phyloP scores from a whole-genome alignment of 106 monocot genomes.

The Cymbidium sinense region DNA sequence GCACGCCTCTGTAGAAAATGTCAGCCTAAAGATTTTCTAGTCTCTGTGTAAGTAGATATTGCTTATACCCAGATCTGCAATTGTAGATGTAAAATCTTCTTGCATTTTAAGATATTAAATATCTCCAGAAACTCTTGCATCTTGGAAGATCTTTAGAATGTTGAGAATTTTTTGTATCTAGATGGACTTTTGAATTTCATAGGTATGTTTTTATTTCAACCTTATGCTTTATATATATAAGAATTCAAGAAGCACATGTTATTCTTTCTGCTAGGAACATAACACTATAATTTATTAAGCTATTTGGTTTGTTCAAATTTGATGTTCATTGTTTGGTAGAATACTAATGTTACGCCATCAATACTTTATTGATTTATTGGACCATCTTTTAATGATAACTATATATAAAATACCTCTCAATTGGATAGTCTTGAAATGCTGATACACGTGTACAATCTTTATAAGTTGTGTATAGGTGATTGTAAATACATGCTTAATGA shows the following conservation, averaged over 20 bases:
- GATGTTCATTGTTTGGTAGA: not conserved
- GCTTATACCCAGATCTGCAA: not conserved
- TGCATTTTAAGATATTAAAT: not conserved
- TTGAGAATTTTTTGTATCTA: not conserved
- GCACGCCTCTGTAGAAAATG: not conserved
- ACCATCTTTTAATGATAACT: not conserved
- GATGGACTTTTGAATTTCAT: not conserved
- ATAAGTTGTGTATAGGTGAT: not conserved
- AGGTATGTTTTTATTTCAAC: not conserved
- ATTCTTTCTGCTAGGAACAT: not conserved
- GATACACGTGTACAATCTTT: not conserved
- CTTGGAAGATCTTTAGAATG: not conserved
- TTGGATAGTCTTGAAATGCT: not conserved
- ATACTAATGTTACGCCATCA: not conserved
- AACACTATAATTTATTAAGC: not conserved
- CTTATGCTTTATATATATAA: not conserved
- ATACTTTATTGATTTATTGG: not conserved
- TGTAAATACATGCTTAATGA: not conserved
- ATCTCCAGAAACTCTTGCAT: not conserved
- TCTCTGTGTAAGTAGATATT: not conserved
- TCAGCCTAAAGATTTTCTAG: not conserved
- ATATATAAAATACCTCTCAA: not conserved
- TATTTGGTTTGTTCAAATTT: not conserved
- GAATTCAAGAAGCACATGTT: not conserved
- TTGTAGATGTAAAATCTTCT: not conserved